Conservation (phyloP, 306 rosid species). For the Quercus alba region DNA sequence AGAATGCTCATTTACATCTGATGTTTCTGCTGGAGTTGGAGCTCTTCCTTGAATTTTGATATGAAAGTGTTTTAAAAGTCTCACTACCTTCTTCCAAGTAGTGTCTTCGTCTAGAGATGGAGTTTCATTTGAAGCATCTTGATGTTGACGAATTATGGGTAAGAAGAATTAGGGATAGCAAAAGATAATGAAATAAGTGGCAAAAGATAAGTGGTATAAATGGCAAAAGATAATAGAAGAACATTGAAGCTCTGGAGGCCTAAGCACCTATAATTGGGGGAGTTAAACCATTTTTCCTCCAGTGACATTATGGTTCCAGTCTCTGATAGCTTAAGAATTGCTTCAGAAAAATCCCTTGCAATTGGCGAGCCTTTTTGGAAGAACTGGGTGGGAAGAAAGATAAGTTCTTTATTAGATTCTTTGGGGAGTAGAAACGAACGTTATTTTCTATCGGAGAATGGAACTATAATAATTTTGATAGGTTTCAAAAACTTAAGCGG, state of each 20-base stretch:
- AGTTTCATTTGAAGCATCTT: background rate
- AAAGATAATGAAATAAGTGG: constrained; percentile 38
- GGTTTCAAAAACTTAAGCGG: too few species aligned
- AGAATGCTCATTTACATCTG: background rate
- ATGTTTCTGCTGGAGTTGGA: constrained; percentile 1
- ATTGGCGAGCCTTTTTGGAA: constrained; percentile 60
- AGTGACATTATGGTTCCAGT: constrained; percentile 32
- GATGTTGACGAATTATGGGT: background rate
- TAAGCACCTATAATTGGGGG: constrained; percentile 29
- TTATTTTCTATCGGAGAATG: too few species aligned
- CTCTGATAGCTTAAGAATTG: constrained; percentile 42
- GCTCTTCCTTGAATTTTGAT: constrained; percentile 13
- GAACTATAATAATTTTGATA: too few species aligned
- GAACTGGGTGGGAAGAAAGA: constrained; percentile 33
- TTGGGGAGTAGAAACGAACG: too few species aligned
- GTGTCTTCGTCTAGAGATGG: background rate
- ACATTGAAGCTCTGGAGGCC: constrained; percentile 40
- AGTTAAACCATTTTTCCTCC: constrained; percentile 35
- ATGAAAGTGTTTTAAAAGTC: background rate
- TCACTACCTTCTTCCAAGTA: constrained; percentile 10
- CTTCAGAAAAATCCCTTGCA: background rate
- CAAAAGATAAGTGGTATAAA: constrained; percentile 25
- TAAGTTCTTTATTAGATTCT: background rate
- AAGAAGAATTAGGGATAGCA: background rate
- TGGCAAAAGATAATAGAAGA: background rate